phyloP scores from a whole-genome alignment of 768 basidiomycete species.

The Glaciozyma martinii region DNA sequence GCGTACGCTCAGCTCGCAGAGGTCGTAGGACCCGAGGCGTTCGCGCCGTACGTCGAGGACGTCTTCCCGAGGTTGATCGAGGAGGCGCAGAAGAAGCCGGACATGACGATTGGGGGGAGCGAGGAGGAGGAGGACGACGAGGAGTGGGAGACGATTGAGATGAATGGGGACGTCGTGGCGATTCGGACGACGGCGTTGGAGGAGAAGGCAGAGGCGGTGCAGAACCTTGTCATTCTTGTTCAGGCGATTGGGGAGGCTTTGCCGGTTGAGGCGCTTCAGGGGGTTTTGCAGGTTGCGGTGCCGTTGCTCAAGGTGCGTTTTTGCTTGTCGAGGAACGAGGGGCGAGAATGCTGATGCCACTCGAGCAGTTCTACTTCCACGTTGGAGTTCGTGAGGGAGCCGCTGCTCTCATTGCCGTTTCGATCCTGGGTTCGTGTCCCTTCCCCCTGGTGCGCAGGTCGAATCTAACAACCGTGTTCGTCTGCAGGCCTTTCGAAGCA shows the following conservation, averaged over 20 bases:
- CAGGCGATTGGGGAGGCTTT: constrained; percentile 1
- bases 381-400: not conserved
- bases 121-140: constrained; percentile 4
- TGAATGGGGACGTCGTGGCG: not conserved
- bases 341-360: not conserved
- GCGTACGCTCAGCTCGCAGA: constrained; percentile 88
- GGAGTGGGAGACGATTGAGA: not conserved
- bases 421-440: not conserved
- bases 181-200: not conserved
- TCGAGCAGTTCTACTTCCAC: not conserved
- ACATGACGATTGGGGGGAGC: constrained; percentile 35
- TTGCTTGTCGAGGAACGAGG: not conserved
- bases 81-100: constrained; percentile 69
- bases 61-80: constrained; percentile 72
- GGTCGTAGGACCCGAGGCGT: constrained; percentile 63
- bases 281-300: not conserved
- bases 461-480: not conserved
- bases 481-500: not conserved
- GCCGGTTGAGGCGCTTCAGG: not conserved
- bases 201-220: constrained; percentile 3
- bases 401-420: not conserved
- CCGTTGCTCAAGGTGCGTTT: constrained; percentile 2
- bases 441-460: not conserved
- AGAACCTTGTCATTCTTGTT: not conserved
- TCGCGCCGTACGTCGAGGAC: constrained; percentile 73